These are phyloP conservation scores for Talaromyces atroroseus DNA, from an alignment of 2,329 filamentous ascomycete species.

Conservation along the genomic window DNA sequence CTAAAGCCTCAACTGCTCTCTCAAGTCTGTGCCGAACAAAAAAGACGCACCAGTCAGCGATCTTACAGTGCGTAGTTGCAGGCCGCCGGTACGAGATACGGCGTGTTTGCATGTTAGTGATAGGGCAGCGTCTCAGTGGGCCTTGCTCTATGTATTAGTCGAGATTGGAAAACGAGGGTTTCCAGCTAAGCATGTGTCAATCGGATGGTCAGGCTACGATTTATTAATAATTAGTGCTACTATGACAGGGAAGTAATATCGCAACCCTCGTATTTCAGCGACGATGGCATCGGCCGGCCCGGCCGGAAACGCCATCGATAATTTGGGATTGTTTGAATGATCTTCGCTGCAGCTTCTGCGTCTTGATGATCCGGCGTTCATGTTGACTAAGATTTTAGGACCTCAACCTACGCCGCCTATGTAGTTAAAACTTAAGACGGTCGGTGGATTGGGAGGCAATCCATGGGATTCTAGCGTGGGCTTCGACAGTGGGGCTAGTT, in stretches of 20 bases:
- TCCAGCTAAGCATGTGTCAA: too few species aligned
- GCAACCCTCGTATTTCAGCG: neutral
- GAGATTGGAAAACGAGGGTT: too few species aligned
- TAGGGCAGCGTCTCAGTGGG: neutral
- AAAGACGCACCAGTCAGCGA: too few species aligned
- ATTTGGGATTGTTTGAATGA: neutral
- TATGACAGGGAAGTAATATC: neutral
- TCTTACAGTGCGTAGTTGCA: neutral
- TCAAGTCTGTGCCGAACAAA: neutral
- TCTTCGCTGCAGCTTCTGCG: conserved; percentile 1
- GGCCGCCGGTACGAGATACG: too few species aligned
- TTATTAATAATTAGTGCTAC: too few species aligned
- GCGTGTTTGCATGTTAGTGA: too few species aligned
- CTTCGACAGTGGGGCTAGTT: neutral
- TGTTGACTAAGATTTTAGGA: neutral
- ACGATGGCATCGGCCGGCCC: neutral
- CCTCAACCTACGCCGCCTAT: neutral
- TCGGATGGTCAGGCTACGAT: too few species aligned
- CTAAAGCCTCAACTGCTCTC: neutral
- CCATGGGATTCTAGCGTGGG: neutral
- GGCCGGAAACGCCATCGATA: neutral
- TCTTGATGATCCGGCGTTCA: neutral
- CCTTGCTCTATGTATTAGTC: too few species aligned
- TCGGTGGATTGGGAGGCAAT: neutral
- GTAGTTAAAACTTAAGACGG: neutral